phyloP scores from a whole-genome alignment of 305 asterid genomes.

The Rubia peregrina region DNA sequence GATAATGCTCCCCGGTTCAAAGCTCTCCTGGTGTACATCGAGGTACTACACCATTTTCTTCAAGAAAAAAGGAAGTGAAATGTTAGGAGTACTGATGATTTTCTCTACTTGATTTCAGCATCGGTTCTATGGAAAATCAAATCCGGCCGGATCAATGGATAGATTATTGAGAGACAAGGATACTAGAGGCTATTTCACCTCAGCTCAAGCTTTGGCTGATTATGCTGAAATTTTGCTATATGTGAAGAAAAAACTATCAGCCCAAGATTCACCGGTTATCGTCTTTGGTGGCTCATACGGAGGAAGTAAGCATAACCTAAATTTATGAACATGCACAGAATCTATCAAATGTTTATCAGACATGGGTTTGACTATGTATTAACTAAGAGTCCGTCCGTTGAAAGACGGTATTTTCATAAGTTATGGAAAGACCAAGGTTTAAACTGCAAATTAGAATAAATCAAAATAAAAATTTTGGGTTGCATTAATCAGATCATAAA shows the following conservation, averaged over 20 bases:
- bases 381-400: too few relatives aligned
- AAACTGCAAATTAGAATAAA: too few relatives aligned
- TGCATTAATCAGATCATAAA: too few relatives aligned
- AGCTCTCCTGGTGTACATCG: conserved; percentile 54
- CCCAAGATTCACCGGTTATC: conserved; percentile 22
- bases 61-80: background rate
- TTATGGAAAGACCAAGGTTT: too few relatives aligned
- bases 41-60: conserved; percentile 27
- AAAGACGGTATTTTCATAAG: too few relatives aligned
- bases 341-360: too few relatives aligned
- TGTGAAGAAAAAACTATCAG: conserved; percentile 17
- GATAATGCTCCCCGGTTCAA: conserved; percentile 58
- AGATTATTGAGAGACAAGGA: conserved; percentile 11
- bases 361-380: too few relatives aligned
- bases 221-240: conserved; percentile 26
- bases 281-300: conserved; percentile 29
- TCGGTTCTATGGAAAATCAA: conserved; percentile 27
- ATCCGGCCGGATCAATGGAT: conserved; percentile 18
- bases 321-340: background rate
- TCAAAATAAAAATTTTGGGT: too few relatives aligned
- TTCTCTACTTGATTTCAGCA: conserved; percentile 14
- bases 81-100: background rate
- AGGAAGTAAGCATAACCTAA: conserved; percentile 19
- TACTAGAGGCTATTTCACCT: conserved; percentile 23
- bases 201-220: conserved; percentile 32